These are phyloP conservation scores for Epichloe aotearoae DNA, from an alignment of 2,329 filamentous ascomycete species.

Conservation along the genomic window DNA sequence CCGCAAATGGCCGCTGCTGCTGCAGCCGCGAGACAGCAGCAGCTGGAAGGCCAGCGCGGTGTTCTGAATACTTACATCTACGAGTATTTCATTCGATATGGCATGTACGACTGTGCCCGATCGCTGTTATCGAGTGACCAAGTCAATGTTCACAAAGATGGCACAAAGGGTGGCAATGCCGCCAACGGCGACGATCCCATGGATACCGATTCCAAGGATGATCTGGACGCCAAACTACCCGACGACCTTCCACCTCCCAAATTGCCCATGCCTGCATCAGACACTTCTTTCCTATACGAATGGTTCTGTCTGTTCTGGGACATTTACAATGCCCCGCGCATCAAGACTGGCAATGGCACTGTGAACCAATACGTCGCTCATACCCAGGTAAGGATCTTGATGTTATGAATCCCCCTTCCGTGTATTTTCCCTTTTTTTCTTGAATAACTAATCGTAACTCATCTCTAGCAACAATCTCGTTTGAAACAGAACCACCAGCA, in stretches of 20 bases:
- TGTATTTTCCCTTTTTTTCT: neutral
- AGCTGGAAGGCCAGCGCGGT: conserved; percentile 34
- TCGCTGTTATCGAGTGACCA: conserved; percentile 53
- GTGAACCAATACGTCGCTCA: conserved; percentile 68
- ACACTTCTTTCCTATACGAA: conserved; percentile 81
- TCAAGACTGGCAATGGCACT: conserved; percentile 47
- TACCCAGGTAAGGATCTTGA: conserved; percentile 51
- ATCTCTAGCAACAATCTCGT: conserved; percentile 48
- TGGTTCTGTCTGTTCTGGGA: conserved; percentile 99
- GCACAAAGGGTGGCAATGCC: conserved; percentile 55
- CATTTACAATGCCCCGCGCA: conserved; percentile 73
- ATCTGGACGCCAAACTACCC: conserved; percentile 58
- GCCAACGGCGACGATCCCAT: conserved; percentile 64
- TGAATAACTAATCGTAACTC: conserved; percentile 1
- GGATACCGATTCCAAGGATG: conserved; percentile 74
- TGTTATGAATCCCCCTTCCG: neutral
- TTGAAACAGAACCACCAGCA: conserved; percentile 65
- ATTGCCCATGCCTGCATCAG: conserved; percentile 49
- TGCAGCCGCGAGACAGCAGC: conserved; percentile 24
- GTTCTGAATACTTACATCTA: conserved; percentile 79
- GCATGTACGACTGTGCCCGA: conserved; percentile 73
- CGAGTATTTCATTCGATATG: conserved; percentile 78
- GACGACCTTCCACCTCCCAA: conserved; percentile 68
- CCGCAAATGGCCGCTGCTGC: conserved; percentile 21
- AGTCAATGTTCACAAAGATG: conserved; percentile 55